Conservation (phyloP, 2,329 filamentous ascomycete species). For the Pseudogymnoascus sp. region DNA sequence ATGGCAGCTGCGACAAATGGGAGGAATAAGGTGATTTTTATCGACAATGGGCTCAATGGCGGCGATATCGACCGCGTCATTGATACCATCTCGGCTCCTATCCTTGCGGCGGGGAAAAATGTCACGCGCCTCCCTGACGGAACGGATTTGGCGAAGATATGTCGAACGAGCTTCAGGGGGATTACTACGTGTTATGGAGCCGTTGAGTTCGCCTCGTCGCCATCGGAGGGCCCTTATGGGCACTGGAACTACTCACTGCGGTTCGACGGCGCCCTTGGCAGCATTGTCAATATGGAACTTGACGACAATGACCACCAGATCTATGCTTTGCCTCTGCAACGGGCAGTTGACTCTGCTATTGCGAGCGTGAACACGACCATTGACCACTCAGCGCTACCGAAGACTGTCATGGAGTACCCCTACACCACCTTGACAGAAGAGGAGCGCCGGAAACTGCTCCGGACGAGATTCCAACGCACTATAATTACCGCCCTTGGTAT, state of each 20-base stretch:
- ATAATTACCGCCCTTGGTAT: conserved; percentile 71
- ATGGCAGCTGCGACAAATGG: conserved; percentile 48
- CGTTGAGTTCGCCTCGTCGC: conserved; percentile 67
- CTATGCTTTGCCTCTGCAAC: conserved; percentile 71
- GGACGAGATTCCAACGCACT: conserved; percentile 59
- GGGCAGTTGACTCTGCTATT: conserved; percentile 68
- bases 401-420: conserved; percentile 56
- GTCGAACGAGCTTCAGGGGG: conserved; percentile 55
- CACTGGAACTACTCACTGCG: conserved; percentile 83
- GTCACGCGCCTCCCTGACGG: conserved; percentile 46
- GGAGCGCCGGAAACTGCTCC: conserved; percentile 57
- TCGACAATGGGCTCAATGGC: conserved; percentile 62
- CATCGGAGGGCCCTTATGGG: conserved; percentile 54
- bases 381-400: conserved; percentile 32
- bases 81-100: conserved; percentile 47
- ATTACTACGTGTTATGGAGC: conserved; percentile 66
- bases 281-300: conserved; percentile 54
- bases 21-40: conserved; percentile 64
- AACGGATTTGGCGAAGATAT: conserved; percentile 51
- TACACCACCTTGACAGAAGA: conserved; percentile 65
- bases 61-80: conserved; percentile 69
- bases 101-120: conserved; percentile 45
- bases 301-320: conserved; percentile 65
- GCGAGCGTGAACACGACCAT: conserved; percentile 41
- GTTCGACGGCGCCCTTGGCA: conserved; percentile 62